Conservation (phyloP, 805 yeast genomes). For the Ogataea populi-albae region DNA sequence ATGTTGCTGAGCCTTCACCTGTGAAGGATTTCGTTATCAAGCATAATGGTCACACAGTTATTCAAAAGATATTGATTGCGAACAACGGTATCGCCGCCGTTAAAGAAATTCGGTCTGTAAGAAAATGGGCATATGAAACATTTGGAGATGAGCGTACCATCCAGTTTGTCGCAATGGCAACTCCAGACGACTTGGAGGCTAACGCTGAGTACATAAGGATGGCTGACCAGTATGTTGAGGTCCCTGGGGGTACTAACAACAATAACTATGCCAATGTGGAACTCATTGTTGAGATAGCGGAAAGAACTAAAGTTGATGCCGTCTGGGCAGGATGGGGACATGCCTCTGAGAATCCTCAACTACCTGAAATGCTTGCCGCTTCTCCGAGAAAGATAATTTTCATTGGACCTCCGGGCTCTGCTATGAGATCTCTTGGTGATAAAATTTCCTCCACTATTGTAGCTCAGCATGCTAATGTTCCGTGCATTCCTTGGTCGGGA, state of each 20-base stretch:
- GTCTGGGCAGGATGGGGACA: slow-evolving; percentile 99
- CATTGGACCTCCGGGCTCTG: slow-evolving; percentile 98
- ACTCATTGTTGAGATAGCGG: slow-evolving; percentile 94
- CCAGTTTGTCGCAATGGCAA: slow-evolving; percentile 96
- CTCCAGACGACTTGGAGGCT: slow-evolving; percentile 97
- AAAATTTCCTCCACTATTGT: slow-evolving; percentile 97
- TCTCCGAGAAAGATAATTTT: slow-evolving; percentile 87
- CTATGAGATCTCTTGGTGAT: slow-evolving; percentile 99
- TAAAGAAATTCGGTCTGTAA: slow-evolving; percentile 92
- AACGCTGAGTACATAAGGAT: slow-evolving; percentile 97
- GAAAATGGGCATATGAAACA: slow-evolving; percentile 99
- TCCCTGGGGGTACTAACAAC: slow-evolving; percentile 99
- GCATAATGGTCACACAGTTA: slow-evolving; percentile 94
- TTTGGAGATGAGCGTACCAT: slow-evolving; percentile 94
- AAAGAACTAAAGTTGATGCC: slow-evolving; percentile 93
- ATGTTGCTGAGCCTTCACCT: slow-evolving; percentile 69
- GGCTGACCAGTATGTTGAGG: slow-evolving; percentile 98
- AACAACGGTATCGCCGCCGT: slow-evolving; percentile 99
- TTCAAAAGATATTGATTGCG: slow-evolving; percentile 84
- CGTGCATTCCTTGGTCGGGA: slow-evolving; percentile 99
- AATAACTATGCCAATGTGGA: slow-evolving; percentile 98
- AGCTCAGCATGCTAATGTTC: slow-evolving; percentile 97
- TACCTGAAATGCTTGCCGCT: slow-evolving; percentile 93
- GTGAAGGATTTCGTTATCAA: slow-evolving; percentile 81
- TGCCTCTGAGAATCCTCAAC: slow-evolving; percentile 95